Evolutionary conservation across 1,284 basidiomycete species (phyloP).

Genomic region (Sphagnurus paluster): DNA sequence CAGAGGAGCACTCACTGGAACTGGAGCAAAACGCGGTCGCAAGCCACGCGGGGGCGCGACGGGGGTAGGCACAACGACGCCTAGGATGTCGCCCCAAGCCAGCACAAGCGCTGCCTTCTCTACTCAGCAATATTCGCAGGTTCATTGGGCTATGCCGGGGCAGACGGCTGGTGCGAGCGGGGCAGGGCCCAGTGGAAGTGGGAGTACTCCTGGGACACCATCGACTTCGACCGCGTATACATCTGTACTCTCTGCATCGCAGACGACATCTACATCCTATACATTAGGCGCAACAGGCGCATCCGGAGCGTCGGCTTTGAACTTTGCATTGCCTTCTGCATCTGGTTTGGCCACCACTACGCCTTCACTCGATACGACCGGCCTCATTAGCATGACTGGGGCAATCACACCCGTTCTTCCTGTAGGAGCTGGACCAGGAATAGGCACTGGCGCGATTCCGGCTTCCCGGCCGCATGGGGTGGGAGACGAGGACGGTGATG

Average conservation of each 20-base stretch:
- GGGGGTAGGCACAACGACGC: constrained; percentile 26
- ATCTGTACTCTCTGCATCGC: constrained; percentile 5
- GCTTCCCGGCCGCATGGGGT: constrained; percentile 16
- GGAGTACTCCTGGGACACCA: neutral
- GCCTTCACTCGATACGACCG: constrained; percentile 18
- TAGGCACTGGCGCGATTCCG: constrained; percentile 6
- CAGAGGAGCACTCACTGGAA: constrained; percentile 27
- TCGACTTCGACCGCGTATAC: constrained; percentile 1
- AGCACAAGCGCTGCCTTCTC: constrained; percentile 17
- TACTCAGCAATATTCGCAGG: constrained; percentile 35
- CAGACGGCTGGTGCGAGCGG: constrained; percentile 3
- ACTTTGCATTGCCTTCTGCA: constrained; percentile 14
- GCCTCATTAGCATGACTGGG: constrained; percentile 20
- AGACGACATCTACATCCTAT: constrained; percentile 6
- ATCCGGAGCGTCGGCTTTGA: constrained; percentile 1
- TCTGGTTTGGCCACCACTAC: constrained; percentile 1
- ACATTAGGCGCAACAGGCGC: constrained; percentile 1
- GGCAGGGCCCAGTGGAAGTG: constrained; percentile 1
- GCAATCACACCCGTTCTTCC: constrained; percentile 11
- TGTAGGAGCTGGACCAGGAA: constrained; percentile 14
- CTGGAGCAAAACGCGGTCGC: constrained; percentile 57
- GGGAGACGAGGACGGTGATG: constrained; percentile 56
- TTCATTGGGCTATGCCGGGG: constrained; percentile 38
- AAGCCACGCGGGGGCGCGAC: constrained; percentile 49
- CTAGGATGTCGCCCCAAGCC: constrained; percentile 23